Percentiles rank a stretch among this genome's conserved stretches.
phyloP scores from a whole-genome alignment of 1,284 basidiomycete genomes.

The Pseudozyma thailandica region DNA sequence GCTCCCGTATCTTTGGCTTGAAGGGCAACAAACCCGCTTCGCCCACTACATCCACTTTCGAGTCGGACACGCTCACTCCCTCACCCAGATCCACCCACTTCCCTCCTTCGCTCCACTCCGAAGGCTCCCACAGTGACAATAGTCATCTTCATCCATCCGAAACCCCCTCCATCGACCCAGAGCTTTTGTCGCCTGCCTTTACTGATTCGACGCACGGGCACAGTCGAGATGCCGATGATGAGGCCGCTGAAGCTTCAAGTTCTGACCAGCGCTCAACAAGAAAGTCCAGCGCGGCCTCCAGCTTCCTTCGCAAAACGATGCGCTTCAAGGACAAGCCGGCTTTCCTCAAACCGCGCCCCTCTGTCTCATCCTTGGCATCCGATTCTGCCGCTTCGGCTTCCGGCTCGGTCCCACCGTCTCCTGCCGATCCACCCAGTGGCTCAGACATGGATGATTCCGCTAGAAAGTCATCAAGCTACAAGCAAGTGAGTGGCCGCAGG shows the following conservation, averaged over 20 bases:
- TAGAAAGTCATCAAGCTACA: constrained; percentile 18
- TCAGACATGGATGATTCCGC: constrained; percentile 18
- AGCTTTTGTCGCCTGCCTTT: constrained; percentile 7
- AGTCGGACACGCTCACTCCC: constrained; percentile 23
- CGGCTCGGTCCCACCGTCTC: constrained; percentile 28
- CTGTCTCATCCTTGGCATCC: constrained; percentile 15
- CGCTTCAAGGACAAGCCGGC: constrained; percentile 43
- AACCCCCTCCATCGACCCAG: constrained; percentile 4
- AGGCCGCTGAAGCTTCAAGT: constrained; percentile 2
- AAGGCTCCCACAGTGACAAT: constrained; percentile 29
- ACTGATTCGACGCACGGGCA: constrained; percentile 8
- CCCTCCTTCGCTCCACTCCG: constrained; percentile 26
- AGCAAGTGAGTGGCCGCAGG: constrained; percentile 41
- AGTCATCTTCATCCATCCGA: constrained; percentile 4
- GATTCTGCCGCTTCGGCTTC: constrained; percentile 26
- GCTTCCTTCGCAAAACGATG: constrained; percentile 42
- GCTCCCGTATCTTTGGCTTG: constrained; percentile 41
- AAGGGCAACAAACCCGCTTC: constrained; percentile 22
- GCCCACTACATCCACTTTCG: constrained; percentile 15
- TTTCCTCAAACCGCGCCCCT: constrained; percentile 32
- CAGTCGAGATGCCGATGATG: constrained; percentile 13
- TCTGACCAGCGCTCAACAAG: constrained; percentile 8
- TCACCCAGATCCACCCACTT: constrained; percentile 29
- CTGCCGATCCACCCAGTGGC: constrained; percentile 16
- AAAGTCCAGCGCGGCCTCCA: constrained; percentile 31